Conservation (phyloP, 2,329 filamentous ascomycete species). For the Akanthomyces uredinophilus region DNA sequence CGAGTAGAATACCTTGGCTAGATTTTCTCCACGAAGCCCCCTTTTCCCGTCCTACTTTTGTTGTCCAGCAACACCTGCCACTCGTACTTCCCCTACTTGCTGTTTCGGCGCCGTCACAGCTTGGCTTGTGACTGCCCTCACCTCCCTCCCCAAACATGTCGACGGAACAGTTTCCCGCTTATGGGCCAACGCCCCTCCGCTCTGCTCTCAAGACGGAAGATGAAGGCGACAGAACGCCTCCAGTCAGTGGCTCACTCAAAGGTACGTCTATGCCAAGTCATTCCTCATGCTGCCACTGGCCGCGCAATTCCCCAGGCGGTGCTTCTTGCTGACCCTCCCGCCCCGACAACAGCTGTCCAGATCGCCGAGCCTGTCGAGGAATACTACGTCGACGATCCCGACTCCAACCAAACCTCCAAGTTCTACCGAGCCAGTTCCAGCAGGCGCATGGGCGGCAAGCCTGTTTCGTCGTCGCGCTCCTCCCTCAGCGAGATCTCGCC, state of each 20-base stretch:
- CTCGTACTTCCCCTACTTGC: slow-evolving; percentile 23
- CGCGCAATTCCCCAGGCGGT: not conserved
- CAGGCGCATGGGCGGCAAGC: slow-evolving; percentile 32
- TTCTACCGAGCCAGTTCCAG: slow-evolving; percentile 29
- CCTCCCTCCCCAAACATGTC: not conserved
- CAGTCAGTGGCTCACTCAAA: slow-evolving; percentile 37
- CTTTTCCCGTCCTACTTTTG: not conserved
- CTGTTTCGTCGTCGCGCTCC: slow-evolving; percentile 37
- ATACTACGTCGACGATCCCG: slow-evolving; percentile 27
- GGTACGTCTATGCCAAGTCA: slow-evolving; percentile 30
- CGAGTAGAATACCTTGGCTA: not conserved
- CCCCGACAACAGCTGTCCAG: slow-evolving; percentile 43
- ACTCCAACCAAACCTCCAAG: slow-evolving; percentile 23
- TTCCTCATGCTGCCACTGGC: not conserved
- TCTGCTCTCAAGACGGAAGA: slow-evolving; percentile 42
- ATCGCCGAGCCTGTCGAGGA: slow-evolving; percentile 48
- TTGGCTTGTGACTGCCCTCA: slow-evolving; percentile 8
- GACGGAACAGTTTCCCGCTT: slow-evolving; percentile 3
- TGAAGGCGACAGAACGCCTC: slow-evolving; percentile 32
- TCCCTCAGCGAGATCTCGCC: slow-evolving; percentile 36
- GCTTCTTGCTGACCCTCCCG: not conserved
- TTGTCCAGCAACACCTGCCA: not conserved
- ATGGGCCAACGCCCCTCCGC: slow-evolving; percentile 29
- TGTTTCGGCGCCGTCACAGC: slow-evolving; percentile 11
- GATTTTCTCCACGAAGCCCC: not conserved